phyloP scores from a whole-genome alignment of 2,329 filamentous ascomycete species.

The Penicillium brevicompactum region DNA sequence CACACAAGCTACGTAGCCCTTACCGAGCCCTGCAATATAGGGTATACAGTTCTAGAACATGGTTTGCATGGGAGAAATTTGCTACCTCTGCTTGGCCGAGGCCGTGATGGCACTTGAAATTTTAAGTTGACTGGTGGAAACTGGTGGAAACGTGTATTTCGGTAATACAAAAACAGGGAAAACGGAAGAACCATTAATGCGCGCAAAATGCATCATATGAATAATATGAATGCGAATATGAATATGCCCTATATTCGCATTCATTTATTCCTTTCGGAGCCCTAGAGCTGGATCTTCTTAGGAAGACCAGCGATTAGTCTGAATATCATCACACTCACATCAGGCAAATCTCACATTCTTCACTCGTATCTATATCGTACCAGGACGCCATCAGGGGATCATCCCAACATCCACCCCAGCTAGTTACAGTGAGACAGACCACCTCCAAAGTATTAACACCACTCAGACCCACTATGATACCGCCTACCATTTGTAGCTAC shows the following conservation, averaged over 20 bases:
- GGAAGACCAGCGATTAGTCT: constrained; percentile 1
- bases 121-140: too few species aligned
- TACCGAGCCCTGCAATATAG: neutral
- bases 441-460: too few species aligned
- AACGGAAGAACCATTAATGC: constrained; percentile 8
- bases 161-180: constrained; percentile 7
- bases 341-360: constrained; percentile 3
- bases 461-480: too few species aligned
- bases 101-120: neutral
- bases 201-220: constrained; percentile 2
- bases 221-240: constrained; percentile 6
- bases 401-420: too few species aligned
- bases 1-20: neutral
- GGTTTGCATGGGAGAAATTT: neutral
- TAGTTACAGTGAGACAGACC: too few species aligned
- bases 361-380: constrained; percentile 2
- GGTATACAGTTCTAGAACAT: neutral
- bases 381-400: neutral
- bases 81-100: neutral
- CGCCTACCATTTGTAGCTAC: too few species aligned
- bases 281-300: neutral
- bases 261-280: constrained; percentile 6
- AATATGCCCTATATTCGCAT: constrained; percentile 8
- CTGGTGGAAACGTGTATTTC: constrained; percentile 1
- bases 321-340: constrained; percentile 1